Evolutionary conservation across 345 rosid species (phyloP).

Genomic region (Citrus unshiu): DNA sequence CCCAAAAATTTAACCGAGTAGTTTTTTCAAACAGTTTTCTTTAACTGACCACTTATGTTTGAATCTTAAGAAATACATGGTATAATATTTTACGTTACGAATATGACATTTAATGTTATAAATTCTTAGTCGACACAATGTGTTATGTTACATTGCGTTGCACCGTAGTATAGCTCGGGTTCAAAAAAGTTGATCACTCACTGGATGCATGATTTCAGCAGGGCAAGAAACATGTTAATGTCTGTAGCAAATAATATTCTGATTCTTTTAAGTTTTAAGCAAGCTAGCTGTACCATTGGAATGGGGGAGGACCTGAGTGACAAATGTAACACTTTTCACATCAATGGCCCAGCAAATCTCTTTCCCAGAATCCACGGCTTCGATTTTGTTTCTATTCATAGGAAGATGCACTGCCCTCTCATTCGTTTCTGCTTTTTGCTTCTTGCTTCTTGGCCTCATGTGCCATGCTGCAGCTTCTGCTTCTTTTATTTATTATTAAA

Average conservation of each 20-base stretch:
- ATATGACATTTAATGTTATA: no score
- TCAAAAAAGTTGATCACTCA: neutral
- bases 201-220: conserved; percentile 15
- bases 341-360: conserved; percentile 29
- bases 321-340: conserved; percentile 13
- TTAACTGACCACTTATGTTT: no score
- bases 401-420: conserved; percentile 23
- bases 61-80: no score
- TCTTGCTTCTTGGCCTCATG: neutral
- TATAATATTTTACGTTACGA: no score
- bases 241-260: conserved; percentile 18
- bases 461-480: no score
- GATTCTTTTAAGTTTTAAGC: conserved; percentile 21
- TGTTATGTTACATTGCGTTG: neutral
- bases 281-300: no score
- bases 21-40: no score
- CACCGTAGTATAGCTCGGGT: neutral
- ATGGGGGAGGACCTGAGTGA: neutral
- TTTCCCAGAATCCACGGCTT: conserved; percentile 23
- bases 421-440: neutral
- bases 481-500: no score
- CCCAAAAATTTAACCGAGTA: accelerated
- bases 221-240: neutral
- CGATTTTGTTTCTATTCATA: conserved; percentile 27
- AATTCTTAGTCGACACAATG: no score